phyloP scores from a whole-genome alignment of 2,329 filamentous ascomycete species.

The Pyricularia sp. region DNA sequence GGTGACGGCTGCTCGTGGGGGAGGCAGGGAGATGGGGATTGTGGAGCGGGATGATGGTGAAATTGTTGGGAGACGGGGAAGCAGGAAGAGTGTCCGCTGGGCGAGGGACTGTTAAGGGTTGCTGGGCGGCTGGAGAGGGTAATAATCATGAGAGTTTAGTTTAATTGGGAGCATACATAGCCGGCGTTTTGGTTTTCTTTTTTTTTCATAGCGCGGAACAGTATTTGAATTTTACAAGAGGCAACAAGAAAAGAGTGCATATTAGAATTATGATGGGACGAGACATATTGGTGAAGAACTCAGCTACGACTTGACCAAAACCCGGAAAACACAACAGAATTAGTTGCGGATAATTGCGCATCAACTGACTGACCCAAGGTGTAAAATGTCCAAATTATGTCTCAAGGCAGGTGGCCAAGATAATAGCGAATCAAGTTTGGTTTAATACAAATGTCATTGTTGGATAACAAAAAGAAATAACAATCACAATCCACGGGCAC shows the following conservation, averaged over 20 bases:
- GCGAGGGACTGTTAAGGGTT: neutral
- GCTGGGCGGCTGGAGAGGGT: neutral
- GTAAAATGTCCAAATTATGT: too few species aligned
- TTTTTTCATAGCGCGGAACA: neutral
- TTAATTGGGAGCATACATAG: neutral
- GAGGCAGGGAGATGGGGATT: neutral
- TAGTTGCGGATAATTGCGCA: too few species aligned
- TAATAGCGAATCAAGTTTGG: too few species aligned
- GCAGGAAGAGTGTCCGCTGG: constrained; percentile 4
- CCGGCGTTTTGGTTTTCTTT: neutral
- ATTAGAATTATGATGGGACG: neutral
- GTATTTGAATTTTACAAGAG: neutral
- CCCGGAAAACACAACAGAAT: too few species aligned
- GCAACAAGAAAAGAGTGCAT: neutral
- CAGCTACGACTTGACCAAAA: too few species aligned
- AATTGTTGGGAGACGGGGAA: neutral
- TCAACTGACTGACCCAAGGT: too few species aligned
- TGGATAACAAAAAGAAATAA: too few species aligned
- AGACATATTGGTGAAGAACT: neutral
- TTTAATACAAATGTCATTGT: too few species aligned
- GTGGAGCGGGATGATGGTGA: neutral
- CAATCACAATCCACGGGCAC: too few species aligned
- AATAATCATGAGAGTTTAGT: neutral
- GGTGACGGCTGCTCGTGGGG: neutral
- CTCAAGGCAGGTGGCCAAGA: too few species aligned